Evolutionary conservation across 2,329 filamentous ascomycete genomes (phyloP), one percentile per base, ranked within the genome.

Genomic region (Ophiostoma ulmi): DNA sequence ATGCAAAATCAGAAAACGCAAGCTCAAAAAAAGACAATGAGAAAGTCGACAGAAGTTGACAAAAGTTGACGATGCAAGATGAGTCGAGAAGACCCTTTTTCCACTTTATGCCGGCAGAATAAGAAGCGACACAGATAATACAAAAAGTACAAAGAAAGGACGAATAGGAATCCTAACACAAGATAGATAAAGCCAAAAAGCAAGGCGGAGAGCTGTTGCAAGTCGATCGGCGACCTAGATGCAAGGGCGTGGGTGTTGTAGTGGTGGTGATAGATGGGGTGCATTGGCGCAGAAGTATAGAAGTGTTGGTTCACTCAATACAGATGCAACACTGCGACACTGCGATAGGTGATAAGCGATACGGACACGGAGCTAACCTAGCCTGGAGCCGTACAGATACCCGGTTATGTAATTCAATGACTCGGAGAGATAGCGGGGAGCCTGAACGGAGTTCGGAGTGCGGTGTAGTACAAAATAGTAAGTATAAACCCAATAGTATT

Each of bases 401-500:
- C 52, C 52, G 52, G 52, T 58, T 58, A 58, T 58, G 52, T 58
- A 58, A 58, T 58, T 22, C 52, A 14, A 58, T 58, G 52, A 58
- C 52, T 58, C 44, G 44, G 44, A 48, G 44, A 48, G 44, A 48
- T 48, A 48, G 44, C 44, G 44, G 44, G 44, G 44, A 3, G 31
- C 6, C 44, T 13, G 38, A 20, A 20, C 44, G 44, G 44, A 48
- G 44, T 48, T 48, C 44, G 48, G 48, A 44, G 70, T 44, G 31
- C 31, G 1, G 31, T 31, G 31, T 31, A 31, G 31, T 31, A 31
- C 31, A 31, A 31, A 31, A 31, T 3, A 31, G 31, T 31, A 22
- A 17, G 58, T 31, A 17, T n/a, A 35, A 11, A 17, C 52, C 14
- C 26, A 13, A 14, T 31, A 31, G 26, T 31, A 22, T 31, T 31